Evolutionary conservation across 176 grass and related monocot genomes (phyloP), one percentile per base, ranked within the genome.

Genomic region (Zizania latifolia): DNA sequence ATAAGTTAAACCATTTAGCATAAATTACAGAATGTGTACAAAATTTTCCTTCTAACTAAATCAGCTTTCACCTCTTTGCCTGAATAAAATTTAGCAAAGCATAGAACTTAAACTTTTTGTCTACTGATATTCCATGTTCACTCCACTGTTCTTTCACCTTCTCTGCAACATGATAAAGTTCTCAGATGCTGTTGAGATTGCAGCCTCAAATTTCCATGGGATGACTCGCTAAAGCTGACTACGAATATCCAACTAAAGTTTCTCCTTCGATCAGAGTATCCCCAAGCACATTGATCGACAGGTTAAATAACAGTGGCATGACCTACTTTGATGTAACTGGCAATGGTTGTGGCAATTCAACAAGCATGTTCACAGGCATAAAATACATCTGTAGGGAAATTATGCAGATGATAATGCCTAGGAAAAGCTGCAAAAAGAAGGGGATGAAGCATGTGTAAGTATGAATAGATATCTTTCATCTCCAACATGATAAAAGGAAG

Each of bases 311-410:
- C 65, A 87, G 40, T 77, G 57, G 5, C 24, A 64, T 0, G 22
- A 8, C 44, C 76, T 88, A 88, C 56, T 84, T 88, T 10, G 86
- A 70, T 63, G 76, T 39, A 75, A 68, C 62, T 46, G 76, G 70
- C 36, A 88, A 58, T 58, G 76, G 70, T 84, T 88, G 86, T 70
- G 90, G 90, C 61, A 97, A 91, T 48, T 91, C 86, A 44, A 97
- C 75, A 54, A 93, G 81, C 94, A 78, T 70, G 68, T 86, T 91
- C 38, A 87, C 83, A 64, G 94, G 94, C 81, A 92, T 88, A 86
- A 97, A 97, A 87, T 97, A 97, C 94, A 99, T 90, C 54, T 99
- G 91, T 82, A 99, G 58, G 34, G 91, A 94, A 70, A 92, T 89
- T 86, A 94, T 99, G 85, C 91, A 99, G 65, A 99, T 92, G 45